Conservation (phyloP, 2,329 filamentous ascomycete species). For the Colletotrichum sp. region DNA sequence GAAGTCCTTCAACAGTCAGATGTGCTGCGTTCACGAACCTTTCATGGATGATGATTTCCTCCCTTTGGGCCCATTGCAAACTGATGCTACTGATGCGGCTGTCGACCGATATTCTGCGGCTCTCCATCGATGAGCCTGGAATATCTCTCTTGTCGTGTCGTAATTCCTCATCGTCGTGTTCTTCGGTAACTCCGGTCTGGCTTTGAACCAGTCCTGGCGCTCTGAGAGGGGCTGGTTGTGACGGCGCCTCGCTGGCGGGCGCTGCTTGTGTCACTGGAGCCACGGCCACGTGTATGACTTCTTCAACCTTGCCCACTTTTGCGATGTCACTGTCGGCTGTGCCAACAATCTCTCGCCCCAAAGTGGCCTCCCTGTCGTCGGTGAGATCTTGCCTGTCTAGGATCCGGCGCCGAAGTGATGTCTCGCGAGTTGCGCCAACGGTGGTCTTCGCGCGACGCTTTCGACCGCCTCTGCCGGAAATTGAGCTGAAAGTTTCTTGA, state of each 20-base stretch:
- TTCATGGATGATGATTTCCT: neutral
- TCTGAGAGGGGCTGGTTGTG: rapidly evolving
- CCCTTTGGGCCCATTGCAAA: rapidly evolving
- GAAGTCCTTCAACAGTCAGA: rapidly evolving
- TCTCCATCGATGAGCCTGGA: rapidly evolving
- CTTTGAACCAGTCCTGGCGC: rapidly evolving
- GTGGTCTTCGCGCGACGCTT: neutral
- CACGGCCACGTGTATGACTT: neutral
- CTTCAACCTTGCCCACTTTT: neutral
- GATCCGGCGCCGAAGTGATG: too few species aligned
- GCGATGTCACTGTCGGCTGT: rapidly evolving
- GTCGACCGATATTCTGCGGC: rapidly evolving
- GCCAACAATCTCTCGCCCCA: neutral
- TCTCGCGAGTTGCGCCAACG: rapidly evolving
- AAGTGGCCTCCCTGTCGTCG: neutral
- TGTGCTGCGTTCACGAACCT: neutral
- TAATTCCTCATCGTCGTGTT: too few species aligned
- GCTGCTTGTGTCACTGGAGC: neutral
- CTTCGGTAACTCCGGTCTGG: too few species aligned
- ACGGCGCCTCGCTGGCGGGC: rapidly evolving
- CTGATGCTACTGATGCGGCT: neutral
- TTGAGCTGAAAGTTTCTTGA: neutral
- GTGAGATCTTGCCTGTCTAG: neutral
- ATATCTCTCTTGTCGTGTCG: rapidly evolving
- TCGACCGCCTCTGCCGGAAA: neutral